Evolutionary conservation across 2,329 filamentous ascomycete genomes (phyloP).

Genomic region (Aureobasidium sp.): DNA sequence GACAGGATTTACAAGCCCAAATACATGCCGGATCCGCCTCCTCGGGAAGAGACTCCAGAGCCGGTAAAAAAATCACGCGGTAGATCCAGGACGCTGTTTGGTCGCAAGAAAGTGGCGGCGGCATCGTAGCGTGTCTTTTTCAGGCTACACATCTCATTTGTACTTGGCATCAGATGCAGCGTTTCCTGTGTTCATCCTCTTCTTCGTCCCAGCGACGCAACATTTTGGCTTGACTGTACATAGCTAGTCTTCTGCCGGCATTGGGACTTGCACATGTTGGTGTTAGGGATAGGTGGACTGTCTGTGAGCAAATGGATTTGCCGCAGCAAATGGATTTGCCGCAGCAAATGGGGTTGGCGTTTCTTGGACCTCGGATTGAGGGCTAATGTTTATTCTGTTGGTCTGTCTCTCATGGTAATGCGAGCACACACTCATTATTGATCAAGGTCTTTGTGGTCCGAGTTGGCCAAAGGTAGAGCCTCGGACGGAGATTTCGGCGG

Average conservation of each 20-base stretch:
- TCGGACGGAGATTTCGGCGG: background rate
- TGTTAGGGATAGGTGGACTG: background rate
- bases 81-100: slow-evolving; percentile 15
- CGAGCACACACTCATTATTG: background rate
- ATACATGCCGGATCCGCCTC: slow-evolving; percentile 57
- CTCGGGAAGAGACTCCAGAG: background rate
- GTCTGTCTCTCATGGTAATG: background rate
- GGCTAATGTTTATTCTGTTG: slow-evolving; percentile 5
- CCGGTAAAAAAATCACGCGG: background rate
- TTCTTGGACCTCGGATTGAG: background rate
- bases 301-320: background rate
- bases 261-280: background rate
- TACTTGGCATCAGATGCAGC: background rate
- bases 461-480: background rate
- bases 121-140: background rate
- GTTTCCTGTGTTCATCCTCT: background rate
- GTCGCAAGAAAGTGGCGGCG: slow-evolving; percentile 15
- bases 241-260: background rate
- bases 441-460: background rate
- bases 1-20: slow-evolving; percentile 92
- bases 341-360: background rate
- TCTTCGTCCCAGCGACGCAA: background rate
- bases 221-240: slow-evolving; percentile 1
- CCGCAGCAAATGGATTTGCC: background rate
- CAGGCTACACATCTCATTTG: background rate